Conservation (phyloP, 208 protist genomes). For the Tritrichomonas foetus region DNA sequence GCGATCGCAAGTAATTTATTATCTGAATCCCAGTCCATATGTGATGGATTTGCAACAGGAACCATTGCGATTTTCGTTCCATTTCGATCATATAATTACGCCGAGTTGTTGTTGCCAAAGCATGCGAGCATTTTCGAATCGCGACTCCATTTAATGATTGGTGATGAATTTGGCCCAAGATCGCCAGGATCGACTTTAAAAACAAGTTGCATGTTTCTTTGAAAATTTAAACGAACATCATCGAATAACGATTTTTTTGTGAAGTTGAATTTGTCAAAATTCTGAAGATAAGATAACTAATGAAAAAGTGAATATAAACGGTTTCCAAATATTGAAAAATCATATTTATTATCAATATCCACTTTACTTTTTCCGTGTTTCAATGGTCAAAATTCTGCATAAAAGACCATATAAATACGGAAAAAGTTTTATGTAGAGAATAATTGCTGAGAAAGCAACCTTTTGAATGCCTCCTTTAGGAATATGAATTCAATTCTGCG, state of each 20-base stretch:
- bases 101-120: neutral
- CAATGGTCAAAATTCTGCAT: neutral
- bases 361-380: neutral
- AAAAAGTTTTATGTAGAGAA: no score
- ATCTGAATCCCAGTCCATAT: slow-evolving; percentile 14
- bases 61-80: neutral
- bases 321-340: no score
- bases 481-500: no score
- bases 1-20: neutral
- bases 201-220: neutral
- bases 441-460: no score
- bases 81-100: slow-evolving; percentile 1
- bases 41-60: neutral
- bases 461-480: no score
- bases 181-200: neutral
- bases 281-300: no score
- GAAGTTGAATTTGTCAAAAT: no score
- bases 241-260: no score
- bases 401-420: no score
- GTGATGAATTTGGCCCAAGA: neutral
- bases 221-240: no score
- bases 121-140: neutral
- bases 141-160: neutral
- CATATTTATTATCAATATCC: no score
- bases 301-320: no score